A percentile compares a stretch with the other conserved stretches of the same genome.
Evolutionary conservation across 2,329 filamentous ascomycete species (phyloP).

Genomic region (Fusarium caatingaense): DNA sequence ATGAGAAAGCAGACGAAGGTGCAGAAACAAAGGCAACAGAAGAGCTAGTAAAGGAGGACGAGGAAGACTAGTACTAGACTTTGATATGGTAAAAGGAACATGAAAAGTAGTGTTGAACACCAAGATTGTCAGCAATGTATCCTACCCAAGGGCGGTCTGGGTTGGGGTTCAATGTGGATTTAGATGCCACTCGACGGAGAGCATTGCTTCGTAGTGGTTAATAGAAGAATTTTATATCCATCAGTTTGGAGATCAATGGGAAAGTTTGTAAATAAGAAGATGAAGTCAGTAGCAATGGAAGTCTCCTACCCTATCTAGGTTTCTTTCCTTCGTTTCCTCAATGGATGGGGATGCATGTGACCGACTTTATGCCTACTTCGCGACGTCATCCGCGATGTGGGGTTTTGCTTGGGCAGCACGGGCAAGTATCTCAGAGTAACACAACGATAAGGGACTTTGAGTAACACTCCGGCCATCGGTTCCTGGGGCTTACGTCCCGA

Average conservation of each 20-base stretch:
- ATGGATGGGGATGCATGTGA: neutral
- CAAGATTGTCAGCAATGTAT: neutral
- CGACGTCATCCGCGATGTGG: conserved; percentile 40
- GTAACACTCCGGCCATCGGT: conserved; percentile 11
- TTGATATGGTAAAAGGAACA: neutral
- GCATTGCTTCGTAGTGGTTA: conserved; percentile 8
- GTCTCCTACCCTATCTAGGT: neutral
- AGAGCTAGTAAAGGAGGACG: conserved; percentile 7
- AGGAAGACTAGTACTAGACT: conserved; percentile 6
- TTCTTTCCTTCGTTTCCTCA: neutral
- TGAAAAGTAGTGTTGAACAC: neutral
- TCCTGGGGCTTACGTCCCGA: neutral
- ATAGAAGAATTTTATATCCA: conserved; percentile 10
- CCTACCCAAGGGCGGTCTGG: conserved; percentile 15
- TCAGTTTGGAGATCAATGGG: neutral
- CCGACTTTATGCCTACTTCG: neutral
- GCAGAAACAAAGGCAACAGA: conserved; percentile 8
- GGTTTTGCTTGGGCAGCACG: neutral
- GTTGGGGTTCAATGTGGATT: conserved; percentile 13
- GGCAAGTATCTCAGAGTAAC: neutral
- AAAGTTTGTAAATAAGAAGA: neutral
- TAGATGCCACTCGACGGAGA: conserved; percentile 5
- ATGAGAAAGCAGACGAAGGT: conserved; percentile 13
- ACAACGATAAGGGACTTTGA: conserved; percentile 24
- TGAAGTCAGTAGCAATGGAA: neutral